Evolutionary conservation across 441 rosid species (phyloP).

Genomic region (Gossypium davidsonii): DNA sequence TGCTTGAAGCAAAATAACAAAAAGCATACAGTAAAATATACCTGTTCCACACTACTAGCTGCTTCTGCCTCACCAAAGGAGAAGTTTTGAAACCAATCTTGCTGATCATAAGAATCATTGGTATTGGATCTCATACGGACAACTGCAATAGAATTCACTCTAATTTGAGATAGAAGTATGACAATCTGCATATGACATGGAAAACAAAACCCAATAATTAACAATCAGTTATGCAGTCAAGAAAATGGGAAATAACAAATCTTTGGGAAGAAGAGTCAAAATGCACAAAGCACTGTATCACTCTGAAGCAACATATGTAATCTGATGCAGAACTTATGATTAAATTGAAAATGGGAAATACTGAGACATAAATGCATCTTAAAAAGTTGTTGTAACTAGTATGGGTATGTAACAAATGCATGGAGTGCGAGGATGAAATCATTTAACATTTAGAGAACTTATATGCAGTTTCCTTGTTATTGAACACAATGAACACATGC

Average conservation of each 20-base stretch:
- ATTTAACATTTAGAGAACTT: not conserved
- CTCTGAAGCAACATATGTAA: not conserved
- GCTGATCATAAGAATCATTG: slow-evolving; percentile 24
- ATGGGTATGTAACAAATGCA: not conserved
- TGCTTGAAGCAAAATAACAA: not conserved
- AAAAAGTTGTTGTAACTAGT: not conserved
- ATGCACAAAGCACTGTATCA: not conserved
- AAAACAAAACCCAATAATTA: slow-evolving; percentile 8
- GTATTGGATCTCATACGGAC: slow-evolving; percentile 58
- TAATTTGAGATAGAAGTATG: slow-evolving; percentile 65
- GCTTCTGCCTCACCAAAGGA: slow-evolving; percentile 28
- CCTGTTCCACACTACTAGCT: slow-evolving; percentile 63
- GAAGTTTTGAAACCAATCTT: slow-evolving; percentile 29
- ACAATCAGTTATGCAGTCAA: not conserved
- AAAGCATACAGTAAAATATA: slow-evolving; percentile 27
- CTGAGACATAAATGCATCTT: not conserved
- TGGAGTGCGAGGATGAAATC: not conserved
- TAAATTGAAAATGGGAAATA: not conserved
- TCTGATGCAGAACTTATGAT: not conserved
- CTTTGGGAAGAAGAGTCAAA: not conserved
- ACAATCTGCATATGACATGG: slow-evolving; percentile 45
- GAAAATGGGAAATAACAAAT: not conserved
- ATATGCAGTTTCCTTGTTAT: not conserved
- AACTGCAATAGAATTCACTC: slow-evolving; percentile 73
- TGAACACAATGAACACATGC: not conserved